Percentiles rank a stretch among this genome's conserved stretches.
phyloP scores from a whole-genome alignment of 2,329 filamentous ascomycete species.

The Sclerotinia glacialis region DNA sequence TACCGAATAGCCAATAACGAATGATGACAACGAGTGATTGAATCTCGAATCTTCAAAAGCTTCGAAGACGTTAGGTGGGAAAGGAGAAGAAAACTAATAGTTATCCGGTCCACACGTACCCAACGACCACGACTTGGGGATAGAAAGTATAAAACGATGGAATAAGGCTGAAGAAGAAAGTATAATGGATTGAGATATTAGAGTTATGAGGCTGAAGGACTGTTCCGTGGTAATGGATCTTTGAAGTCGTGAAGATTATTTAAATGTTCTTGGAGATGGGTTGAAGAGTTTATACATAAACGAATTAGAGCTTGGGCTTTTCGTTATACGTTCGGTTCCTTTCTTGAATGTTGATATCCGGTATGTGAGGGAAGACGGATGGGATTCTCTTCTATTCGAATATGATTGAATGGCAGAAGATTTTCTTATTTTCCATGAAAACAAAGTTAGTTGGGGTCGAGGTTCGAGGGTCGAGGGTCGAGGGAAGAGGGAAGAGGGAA shows the following conservation, averaged over 20 bases:
- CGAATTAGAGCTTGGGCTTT: constrained; percentile 1
- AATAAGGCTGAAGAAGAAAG: constrained; percentile 7
- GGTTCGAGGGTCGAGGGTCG: too few relatives aligned
- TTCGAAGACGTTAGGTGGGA: constrained; percentile 1
- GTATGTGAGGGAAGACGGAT: background rate
- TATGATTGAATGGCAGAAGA: background rate
- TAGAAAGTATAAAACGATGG: background rate
- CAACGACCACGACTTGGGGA: background rate
- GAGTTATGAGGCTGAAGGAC: background rate
- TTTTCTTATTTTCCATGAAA: background rate
- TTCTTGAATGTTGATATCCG: background rate
- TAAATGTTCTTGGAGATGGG: background rate
- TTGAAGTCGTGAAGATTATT: background rate
- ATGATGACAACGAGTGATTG: background rate
- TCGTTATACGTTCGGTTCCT: background rate
- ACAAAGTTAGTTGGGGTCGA: too few relatives aligned
- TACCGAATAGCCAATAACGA: background rate
- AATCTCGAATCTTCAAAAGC: constrained; percentile 1
- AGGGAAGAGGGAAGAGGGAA: too few relatives aligned
- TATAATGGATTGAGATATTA: background rate
- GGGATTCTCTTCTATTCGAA: background rate
- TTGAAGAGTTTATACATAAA: constrained; percentile 5
- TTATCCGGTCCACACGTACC: background rate
- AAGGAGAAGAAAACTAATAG: background rate
- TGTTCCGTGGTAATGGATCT: background rate